Base-by-base conservation (phyloP, 2,329 filamentous ascomycete species). In the Fusarium sambucinum region DNA sequence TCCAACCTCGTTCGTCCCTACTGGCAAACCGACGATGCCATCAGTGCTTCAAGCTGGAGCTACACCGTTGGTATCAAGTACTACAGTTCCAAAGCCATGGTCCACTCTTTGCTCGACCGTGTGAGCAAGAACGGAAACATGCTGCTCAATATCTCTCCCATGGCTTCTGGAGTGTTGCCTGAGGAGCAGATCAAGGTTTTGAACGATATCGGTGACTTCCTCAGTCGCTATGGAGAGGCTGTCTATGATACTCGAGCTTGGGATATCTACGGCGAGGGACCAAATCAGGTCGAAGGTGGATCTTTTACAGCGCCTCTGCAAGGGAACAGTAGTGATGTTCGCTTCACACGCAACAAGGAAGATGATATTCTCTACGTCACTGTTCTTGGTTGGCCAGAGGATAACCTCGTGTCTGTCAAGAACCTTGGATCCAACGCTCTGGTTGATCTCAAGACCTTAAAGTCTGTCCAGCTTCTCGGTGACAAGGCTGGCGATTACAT, bases 31-130 rank as follows among this genome's bases (percentile, higher is more conserved):
- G 59, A 63, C 2, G 59, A 63, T 1, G 59, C 59, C 1, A 56
- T 63, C 25, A 63, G 59, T 7, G 58, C 58, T 16, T 63, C 59
- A 0, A 63, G 59, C 25, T 63, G 59, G 59, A 63, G 58, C 12
- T 63, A 63, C 8, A 63, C 59, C 1, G 42, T 47, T 0, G 59
- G 59, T 1, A 63, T 63, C n/a, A 56, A 63, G 11, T 63, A 63
- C 16, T 63, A 63, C 16, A 56, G 48, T 11, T 63, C 58, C 2
- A 63, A 63, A 5, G 48, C 59, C 30, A 63, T 63, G 59, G 30
- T 63, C 0, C 58, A 63, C 25, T 63, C 59, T 4, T 17, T 63
- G 3, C 30, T 63, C 12, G 59, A 63, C 3, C 59, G 59, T 1
- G 17, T 63, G 2, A 63, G 59, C 21, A 63, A 63, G 38, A 62